A percentile compares a stretch with the other conserved stretches of the same genome.
Evolutionary conservation across 1,139 yeast genomes (phyloP).

Genomic region (Hyphopichia fennica): DNA sequence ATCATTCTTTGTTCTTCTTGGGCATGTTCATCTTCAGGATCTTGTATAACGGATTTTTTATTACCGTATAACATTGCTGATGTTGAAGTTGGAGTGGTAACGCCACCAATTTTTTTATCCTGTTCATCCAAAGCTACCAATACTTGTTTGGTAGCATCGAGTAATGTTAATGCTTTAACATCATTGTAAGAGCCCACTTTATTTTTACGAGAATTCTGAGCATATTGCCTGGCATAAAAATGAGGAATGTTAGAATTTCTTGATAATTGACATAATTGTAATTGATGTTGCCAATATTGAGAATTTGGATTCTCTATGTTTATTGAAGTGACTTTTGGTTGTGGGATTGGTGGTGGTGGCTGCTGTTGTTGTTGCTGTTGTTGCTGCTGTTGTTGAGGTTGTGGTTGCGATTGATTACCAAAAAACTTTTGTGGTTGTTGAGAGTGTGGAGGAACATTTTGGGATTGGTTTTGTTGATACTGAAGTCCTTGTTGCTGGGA

Average conservation of each 20-base stretch:
- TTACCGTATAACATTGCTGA: conserved; percentile 54
- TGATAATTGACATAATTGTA: conserved; percentile 75
- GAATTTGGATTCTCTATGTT: conserved; percentile 53
- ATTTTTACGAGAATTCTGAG: conserved; percentile 67
- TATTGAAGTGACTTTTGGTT: conserved; percentile 27
- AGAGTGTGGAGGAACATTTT: conserved; percentile 17
- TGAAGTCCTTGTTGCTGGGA: conserved; percentile 19
- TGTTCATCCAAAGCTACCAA: conserved; percentile 46
- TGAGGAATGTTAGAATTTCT: conserved; percentile 76
- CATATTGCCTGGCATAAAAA: conserved; percentile 90
- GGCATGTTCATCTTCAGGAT: conserved; percentile 69
- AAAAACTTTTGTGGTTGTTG: conserved; percentile 10
- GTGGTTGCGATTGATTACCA: conserved; percentile 14
- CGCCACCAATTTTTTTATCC: conserved; percentile 26
- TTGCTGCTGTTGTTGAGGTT: conserved; percentile 12
- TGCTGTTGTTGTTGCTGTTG: conserved; percentile 12
- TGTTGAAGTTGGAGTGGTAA: conserved; percentile 30
- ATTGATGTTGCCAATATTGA: conserved; percentile 84
- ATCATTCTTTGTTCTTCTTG: conserved; percentile 77
- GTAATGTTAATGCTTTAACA: conserved; percentile 43
- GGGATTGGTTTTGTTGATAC: conserved; percentile 23
- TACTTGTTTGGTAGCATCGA: conserved; percentile 56
- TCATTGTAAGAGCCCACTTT: conserved; percentile 45
- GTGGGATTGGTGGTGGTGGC: conserved; percentile 17
- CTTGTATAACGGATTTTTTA: conserved; percentile 53